Conservation (phyloP, 257 asterid species). For the Apocynum venetum region DNA sequence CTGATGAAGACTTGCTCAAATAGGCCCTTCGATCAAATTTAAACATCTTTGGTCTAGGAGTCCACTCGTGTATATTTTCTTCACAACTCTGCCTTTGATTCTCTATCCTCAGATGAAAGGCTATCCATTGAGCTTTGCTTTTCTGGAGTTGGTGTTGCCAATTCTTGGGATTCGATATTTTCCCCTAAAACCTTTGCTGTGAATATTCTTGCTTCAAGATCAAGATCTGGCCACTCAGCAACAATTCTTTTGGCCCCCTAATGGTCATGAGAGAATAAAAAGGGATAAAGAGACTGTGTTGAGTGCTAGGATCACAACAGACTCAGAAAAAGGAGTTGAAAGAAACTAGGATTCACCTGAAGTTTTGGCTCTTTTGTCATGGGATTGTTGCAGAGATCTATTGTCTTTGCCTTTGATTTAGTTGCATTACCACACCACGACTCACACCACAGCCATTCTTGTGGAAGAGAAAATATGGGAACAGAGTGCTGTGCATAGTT, state of each 20-base stretch:
- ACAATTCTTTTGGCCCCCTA: conserved; percentile 98
- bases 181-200: conserved; percentile 77
- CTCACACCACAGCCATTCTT: conserved; percentile 99
- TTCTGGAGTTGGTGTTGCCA: conserved; percentile 29
- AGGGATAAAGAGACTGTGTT: not conserved
- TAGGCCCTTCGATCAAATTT: not conserved
- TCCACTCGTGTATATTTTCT: not conserved
- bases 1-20: not conserved
- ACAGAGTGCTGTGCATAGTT: conserved; percentile 97
- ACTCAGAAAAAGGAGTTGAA: conserved; percentile 1
- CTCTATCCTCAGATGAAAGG: conserved; percentile 43
- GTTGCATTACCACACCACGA: conserved; percentile 97
- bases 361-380: conserved; percentile 99
- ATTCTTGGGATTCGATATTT: conserved; percentile 47
- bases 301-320: not conserved
- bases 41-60: not conserved
- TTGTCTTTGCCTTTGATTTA: conserved; percentile 84
- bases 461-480: conserved; percentile 94
- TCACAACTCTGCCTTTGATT: conserved; percentile 79
- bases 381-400: conserved; percentile 98
- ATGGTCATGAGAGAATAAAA: conserved; percentile 14
- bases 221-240: conserved; percentile 96
- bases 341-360: conserved; percentile 45
- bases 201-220: conserved; percentile 74
- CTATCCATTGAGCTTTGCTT: conserved; percentile 15